Evolutionary conservation across 2,329 filamentous ascomycete genomes (phyloP), one percentile per base, ranked within the genome.

Genomic region (Fusarium luffae): DNA sequence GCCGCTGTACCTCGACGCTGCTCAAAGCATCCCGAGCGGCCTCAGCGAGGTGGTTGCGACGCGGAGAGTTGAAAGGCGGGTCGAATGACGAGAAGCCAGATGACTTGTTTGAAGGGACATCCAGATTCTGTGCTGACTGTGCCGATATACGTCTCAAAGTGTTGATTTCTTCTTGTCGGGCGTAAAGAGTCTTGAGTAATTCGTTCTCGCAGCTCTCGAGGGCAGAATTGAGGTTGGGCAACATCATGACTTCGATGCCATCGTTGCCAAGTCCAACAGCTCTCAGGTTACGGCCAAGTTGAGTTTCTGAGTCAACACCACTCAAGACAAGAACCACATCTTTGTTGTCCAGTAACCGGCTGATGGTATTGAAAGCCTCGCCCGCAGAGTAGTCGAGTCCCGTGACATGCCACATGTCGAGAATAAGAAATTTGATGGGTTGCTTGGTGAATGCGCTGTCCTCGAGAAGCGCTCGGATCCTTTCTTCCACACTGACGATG

Each of bases 381-480:
- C 94, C 95, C 2, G 96, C 95, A 0, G 95, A 98, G 78, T 97
- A 99, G 80, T 99, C 96, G 23, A 98, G 88, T 10, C 95, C 96
- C 16, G 92, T 94, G 43, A 99, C 96, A 68, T 96, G 92, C 69
- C 89, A 90, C 73, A 99, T 87, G 77, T 99, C 96, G 41, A 99
- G 85, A 19, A 99, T 89, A 43, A 99, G 84, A 77, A 94, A 99
- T 70, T 93, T 91, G 77, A 98, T 96, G 1, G 95, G 94, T 54
- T 90, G 87, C 69, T 88, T 84, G 27, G 85, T 83, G 77, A 98
- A 98, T 4, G 90, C 87, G 66, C 95, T 90, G 30, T 97, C 93
- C 28, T 94, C 90, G 48, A 98, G 90, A 32, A 98, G 82, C 6
- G 86, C 89, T 23, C 94, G 89, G 66, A 98, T 94, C 69, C 92